A percentile compares a stretch with the other conserved stretches of the same genome.
These are phyloP conservation scores for Hyaloperonospora brassicae DNA, from an alignment of 352 stramenopile species.

Conservation along the genomic window DNA sequence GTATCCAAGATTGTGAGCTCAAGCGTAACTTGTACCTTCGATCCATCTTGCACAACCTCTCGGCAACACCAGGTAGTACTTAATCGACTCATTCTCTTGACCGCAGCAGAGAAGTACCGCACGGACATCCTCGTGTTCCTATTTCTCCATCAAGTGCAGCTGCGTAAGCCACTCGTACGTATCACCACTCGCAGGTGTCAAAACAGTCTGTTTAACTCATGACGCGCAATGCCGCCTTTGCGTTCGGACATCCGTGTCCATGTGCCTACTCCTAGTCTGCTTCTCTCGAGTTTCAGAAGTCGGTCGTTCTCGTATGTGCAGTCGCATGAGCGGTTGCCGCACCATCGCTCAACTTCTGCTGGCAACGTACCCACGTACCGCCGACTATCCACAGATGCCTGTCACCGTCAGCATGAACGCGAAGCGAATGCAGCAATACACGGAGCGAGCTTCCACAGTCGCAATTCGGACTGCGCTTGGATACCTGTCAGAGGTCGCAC, in stretches of 20 bases:
- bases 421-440: slow-evolving; percentile 62
- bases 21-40: slow-evolving; percentile 93
- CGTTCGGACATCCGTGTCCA: slow-evolving; percentile 94
- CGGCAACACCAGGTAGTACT: slow-evolving; percentile 92
- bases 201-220: slow-evolving; percentile 93
- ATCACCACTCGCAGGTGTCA: no score
- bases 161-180: slow-evolving; percentile 92
- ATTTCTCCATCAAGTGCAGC: slow-evolving; percentile 85
- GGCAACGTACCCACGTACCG: slow-evolving; percentile 88
- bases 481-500: slow-evolving; percentile 93
- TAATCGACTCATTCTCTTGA: slow-evolving; percentile 88
- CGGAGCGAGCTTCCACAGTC: slow-evolving; percentile 44
- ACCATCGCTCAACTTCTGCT: slow-evolving; percentile 33
- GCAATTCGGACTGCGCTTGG: slow-evolving; percentile 78
- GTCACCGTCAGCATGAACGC: slow-evolving; percentile 74
- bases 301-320: slow-evolving; percentile 40
- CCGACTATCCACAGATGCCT: slow-evolving; percentile 96
- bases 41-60: slow-evolving; percentile 92
- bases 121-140: slow-evolving; percentile 90
- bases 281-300: slow-evolving; percentile 88
- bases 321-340: slow-evolving; percentile 19
- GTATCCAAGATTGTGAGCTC: slow-evolving; percentile 95
- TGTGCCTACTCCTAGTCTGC: no score
- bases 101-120: slow-evolving; percentile 92
- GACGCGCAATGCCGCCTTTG: slow-evolving; percentile 95